Evolutionary conservation across 495 filamentous ascomycete species (phyloP).

Genomic region (Hyphodiscus hymeniophilus): DNA sequence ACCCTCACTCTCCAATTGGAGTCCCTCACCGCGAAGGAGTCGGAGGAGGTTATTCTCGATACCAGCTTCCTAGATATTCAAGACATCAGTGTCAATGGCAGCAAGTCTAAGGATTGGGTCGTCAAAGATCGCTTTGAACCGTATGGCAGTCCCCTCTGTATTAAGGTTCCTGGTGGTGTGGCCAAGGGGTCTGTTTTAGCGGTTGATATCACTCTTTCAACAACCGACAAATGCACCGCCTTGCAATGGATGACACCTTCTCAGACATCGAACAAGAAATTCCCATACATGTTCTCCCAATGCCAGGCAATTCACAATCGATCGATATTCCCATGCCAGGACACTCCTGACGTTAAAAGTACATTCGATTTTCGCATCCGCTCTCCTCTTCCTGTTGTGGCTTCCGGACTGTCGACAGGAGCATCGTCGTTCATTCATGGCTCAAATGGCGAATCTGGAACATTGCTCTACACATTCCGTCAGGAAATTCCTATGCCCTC

Average conservation of each 20-base stretch:
- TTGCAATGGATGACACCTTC: slow-evolving; percentile 87
- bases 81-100: slow-evolving; percentile 56
- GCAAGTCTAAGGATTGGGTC: slow-evolving; percentile 48
- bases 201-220: slow-evolving; percentile 51
- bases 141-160: slow-evolving; percentile 70
- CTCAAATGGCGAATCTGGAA: slow-evolving; percentile 37
- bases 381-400: slow-evolving; percentile 79
- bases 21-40: slow-evolving; percentile 58
- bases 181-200: slow-evolving; percentile 54
- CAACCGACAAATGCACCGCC: slow-evolving; percentile 81
- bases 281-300: slow-evolving; percentile 96
- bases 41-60: slow-evolving; percentile 75
- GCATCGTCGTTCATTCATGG: slow-evolving; percentile 28
- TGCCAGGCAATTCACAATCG: slow-evolving; percentile 93
- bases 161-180: slow-evolving; percentile 56
- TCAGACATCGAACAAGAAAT: slow-evolving; percentile 87
- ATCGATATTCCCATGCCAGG: slow-evolving; percentile 92
- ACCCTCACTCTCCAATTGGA: slow-evolving; percentile 67
- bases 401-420: slow-evolving; percentile 62
- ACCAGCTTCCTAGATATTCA: slow-evolving; percentile 70
- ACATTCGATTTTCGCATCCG: slow-evolving; percentile 82
- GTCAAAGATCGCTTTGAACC: slow-evolving; percentile 61
- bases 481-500: slow-evolving; percentile 89
- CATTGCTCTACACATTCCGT: slow-evolving; percentile 68
- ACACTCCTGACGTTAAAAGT: slow-evolving; percentile 91